Percentiles rank a stretch among this genome's conserved stretches.
Conservation (phyloP, 2,329 filamentous ascomycete genomes). For the Xylaria hypoxylon region DNA sequence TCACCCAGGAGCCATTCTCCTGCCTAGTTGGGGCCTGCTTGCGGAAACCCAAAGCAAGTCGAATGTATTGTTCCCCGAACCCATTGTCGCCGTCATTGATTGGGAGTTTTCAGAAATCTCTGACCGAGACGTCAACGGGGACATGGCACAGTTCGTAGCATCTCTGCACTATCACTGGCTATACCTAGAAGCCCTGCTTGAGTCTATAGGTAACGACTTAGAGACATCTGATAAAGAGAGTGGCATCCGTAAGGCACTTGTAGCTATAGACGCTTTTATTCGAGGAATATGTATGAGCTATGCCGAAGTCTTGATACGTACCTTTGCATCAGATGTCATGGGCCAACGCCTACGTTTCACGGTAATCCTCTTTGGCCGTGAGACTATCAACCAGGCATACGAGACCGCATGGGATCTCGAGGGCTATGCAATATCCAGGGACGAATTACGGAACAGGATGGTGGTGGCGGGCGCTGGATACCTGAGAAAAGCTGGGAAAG, state of each 20-base stretch:
- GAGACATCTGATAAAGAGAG: neutral
- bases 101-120: neutral
- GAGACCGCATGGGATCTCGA: neutral
- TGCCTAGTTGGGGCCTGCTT: neutral
- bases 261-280: neutral
- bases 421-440: neutral
- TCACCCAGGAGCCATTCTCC: neutral
- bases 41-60: no score
- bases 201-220: neutral
- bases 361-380: neutral
- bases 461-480: slow-evolving; percentile 2
- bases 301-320: neutral
- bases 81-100: neutral
- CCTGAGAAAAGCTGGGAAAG: neutral
- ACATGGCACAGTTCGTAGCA: neutral
- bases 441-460: neutral
- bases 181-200: neutral
- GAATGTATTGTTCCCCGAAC: no score
- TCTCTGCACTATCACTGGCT: neutral
- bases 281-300: neutral
- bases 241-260: neutral
- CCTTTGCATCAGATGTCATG: neutral
- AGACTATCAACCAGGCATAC: neutral
- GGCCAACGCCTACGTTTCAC: neutral
- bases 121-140: neutral